Evolutionary conservation across 2,329 filamentous ascomycete genomes (phyloP), one percentile per base, ranked within the genome.

Genomic region (Colletotrichum sp.): DNA sequence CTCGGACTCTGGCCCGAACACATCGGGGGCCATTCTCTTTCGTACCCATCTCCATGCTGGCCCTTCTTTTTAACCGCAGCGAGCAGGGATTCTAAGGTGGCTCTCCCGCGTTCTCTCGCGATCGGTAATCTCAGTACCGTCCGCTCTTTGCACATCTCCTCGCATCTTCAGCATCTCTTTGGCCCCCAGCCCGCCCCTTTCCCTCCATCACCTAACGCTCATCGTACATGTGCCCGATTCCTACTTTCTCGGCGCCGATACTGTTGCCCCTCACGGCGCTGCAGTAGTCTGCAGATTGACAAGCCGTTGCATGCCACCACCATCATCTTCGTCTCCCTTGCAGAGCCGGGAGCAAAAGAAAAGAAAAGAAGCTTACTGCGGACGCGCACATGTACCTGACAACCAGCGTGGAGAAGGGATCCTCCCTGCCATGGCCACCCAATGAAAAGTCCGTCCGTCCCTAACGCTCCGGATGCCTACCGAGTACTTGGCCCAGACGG

Each of bases 281-380:
- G 48, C 74, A 73, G 22, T 48, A 68, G 48, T 52, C 28, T 63
- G 65, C 64, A 73, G 27, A 34, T 65, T 55, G 74, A 65, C 64
- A 75, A 64, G 59, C 48, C 36, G 34, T 73, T 69, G 57, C 48
- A 36, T 32, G 32, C 30, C 69, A 64, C 70, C 57, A 52, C 64
- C 59, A 39, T 16, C 15, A 28, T 27, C n/a, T 60, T 16, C 30
- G 22, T 30, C 55, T 52, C 25, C n/a, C 30, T 52, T 60, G 25
- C 28, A 27, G 34, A 36, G 59, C 44, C 28, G 71, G 59, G n/a
- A 69, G 32, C 16, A 52, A 9, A 34, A 12, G 25, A 32, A 60
- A 69, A 61, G 7, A 28, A 44, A 68, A 30, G 28, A 25, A 65
- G 28, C 32, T 65, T 64, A 52, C 60, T 25, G n/a, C 1, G 4